phyloP scores from a whole-genome alignment of 2,329 filamentous ascomycete genomes.

The Phyllosticta paracitricarpa region DNA sequence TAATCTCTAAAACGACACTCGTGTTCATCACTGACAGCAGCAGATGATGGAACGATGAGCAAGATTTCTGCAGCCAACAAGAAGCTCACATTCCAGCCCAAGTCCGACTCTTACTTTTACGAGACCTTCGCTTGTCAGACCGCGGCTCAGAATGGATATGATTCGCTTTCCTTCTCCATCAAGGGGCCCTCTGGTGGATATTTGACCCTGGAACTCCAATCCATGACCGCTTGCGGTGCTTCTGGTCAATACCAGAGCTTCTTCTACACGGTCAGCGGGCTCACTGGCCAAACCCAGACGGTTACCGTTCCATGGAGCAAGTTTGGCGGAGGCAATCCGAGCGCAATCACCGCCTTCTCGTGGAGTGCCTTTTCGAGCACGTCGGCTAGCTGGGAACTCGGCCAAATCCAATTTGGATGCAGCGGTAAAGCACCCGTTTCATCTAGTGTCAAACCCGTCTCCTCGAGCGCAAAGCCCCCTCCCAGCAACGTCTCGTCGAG shows the following conservation, averaged over 20 bases:
- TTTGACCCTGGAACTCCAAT: conserved; percentile 40
- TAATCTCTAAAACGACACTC: too few relatives aligned
- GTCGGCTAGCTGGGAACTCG: conserved; percentile 37
- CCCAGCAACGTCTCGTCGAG: neutral
- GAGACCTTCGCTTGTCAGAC: conserved; percentile 42
- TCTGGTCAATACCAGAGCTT: conserved; percentile 32
- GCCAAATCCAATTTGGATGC: conserved; percentile 40
- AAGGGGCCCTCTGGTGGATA: conserved; percentile 35
- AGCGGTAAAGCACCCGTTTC: conserved; percentile 4
- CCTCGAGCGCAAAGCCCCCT: neutral
- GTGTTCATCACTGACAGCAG: neutral
- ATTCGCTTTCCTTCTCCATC: conserved; percentile 38
- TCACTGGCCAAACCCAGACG: conserved; percentile 42
- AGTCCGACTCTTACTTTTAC: conserved; percentile 43
- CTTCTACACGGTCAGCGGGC: conserved; percentile 34
- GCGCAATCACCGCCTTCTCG: conserved; percentile 39
- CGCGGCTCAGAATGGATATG: conserved; percentile 37
- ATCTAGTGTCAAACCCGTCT: neutral
- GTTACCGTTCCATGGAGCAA: conserved; percentile 41
- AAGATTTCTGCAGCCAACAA: conserved; percentile 33
- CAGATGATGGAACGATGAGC: conserved; percentile 43
- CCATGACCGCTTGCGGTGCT: conserved; percentile 34
- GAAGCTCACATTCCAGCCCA: conserved; percentile 42
- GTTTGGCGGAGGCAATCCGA: conserved; percentile 41
- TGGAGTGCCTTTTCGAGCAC: conserved; percentile 33